Evolutionary conservation across 164 flowering plant genomes (phyloP).

Genomic region (Umbilicus rupestris): DNA sequence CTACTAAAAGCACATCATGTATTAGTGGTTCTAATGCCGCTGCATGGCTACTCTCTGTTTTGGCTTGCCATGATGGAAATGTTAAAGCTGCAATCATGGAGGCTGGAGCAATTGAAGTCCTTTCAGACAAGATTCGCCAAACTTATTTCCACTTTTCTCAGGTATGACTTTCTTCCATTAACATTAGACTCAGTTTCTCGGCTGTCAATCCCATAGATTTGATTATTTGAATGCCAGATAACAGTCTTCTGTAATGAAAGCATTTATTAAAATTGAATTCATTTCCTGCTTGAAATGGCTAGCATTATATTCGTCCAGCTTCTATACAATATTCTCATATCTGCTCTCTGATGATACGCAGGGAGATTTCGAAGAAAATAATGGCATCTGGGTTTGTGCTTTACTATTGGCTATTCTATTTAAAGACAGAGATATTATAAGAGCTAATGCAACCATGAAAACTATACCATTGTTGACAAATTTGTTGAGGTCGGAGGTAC

Average conservation of each 20-base stretch:
- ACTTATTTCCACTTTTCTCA: constrained; percentile 38
- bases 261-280: neutral
- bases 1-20: constrained; percentile 30
- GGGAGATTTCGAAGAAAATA: constrained; percentile 67
- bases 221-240: neutral
- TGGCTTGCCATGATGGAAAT: constrained; percentile 73
- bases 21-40: constrained; percentile 58
- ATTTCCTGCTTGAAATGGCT: neutral
- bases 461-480: constrained; percentile 71
- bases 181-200: neutral
- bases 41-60: constrained; percentile 70
- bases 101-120: constrained; percentile 84
- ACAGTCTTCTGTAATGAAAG: neutral
- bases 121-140: constrained; percentile 65
- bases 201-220: neutral
- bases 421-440: constrained; percentile 89
- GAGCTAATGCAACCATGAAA: constrained; percentile 73
- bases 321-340: neutral
- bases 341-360: constrained; percentile 21
- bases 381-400: constrained; percentile 75
- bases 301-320: neutral
- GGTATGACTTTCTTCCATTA: constrained; percentile 28
- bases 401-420: constrained; percentile 77
- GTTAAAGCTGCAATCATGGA: constrained; percentile 70
- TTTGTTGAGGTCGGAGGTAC: constrained; percentile 76